These are phyloP conservation scores for Odontarrhena argentea DNA, from an alignment of 345 rosid species.

Conservation along the genomic window DNA sequence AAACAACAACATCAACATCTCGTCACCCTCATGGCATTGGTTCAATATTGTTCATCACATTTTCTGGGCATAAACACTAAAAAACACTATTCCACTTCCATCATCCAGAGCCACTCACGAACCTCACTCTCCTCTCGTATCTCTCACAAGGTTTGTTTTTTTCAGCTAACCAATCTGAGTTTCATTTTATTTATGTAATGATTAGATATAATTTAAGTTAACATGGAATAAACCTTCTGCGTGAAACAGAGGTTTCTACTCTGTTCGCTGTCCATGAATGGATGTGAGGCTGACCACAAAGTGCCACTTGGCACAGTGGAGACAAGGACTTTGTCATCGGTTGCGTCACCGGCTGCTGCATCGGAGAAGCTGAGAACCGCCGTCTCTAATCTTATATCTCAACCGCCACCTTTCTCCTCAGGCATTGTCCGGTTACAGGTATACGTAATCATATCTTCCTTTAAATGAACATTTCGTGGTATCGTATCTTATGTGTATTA, in stretches of 20 bases:
- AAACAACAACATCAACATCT: too few relatives aligned
- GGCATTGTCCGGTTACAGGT: conserved; percentile 84
- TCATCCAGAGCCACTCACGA: background rate
- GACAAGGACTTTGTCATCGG: conserved; percentile 54
- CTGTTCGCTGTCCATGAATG: conserved; percentile 66
- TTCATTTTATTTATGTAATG: background rate
- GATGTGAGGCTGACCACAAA: conserved; percentile 55
- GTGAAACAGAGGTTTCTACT: conserved; percentile 43
- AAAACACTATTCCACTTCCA: conserved; percentile 23
- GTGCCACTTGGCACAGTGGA: conserved; percentile 55
- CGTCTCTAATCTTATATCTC: conserved; percentile 48
- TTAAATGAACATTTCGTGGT: background rate
- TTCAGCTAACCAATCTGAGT: background rate
- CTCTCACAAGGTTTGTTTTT: conserved; percentile 38
- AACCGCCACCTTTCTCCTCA: conserved; percentile 58
- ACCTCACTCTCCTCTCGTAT: conserved; percentile 34
- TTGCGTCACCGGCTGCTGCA: conserved; percentile 54
- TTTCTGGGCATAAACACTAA: conserved; percentile 37
- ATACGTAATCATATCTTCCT: conserved; percentile 25
- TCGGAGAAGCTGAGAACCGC: conserved; percentile 55
- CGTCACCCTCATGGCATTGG: background rate
- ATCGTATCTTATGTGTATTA: too few relatives aligned
- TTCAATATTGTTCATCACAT: conserved; percentile 16
- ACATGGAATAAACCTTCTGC: background rate
- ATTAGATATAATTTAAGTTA: too few relatives aligned